These are phyloP conservation scores for Drechslerella dactyloides DNA, from an alignment of 2,329 filamentous ascomycete genomes.

Conservation along the genomic window DNA sequence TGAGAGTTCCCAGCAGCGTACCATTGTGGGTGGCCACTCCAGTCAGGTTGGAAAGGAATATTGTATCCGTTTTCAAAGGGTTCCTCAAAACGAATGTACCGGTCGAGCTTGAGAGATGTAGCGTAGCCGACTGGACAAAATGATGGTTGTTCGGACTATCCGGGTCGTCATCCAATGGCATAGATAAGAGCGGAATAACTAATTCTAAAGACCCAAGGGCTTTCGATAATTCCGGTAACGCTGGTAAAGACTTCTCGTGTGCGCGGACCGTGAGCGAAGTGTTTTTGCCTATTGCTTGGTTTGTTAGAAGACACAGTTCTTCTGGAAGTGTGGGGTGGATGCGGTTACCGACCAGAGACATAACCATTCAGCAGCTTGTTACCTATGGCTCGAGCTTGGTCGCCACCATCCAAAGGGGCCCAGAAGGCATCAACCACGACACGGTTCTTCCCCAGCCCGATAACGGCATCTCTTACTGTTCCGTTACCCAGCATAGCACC, in stretches of 20 bases:
- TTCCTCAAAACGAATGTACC: conserved; percentile 84
- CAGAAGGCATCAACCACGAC: conserved; percentile 73
- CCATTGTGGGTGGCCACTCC: conserved; percentile 86
- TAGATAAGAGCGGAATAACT: conserved; percentile 72
- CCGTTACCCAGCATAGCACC: conserved; percentile 77
- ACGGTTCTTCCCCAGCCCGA: conserved; percentile 74
- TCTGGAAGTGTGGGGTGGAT: conserved; percentile 25
- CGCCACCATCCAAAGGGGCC: conserved; percentile 72
- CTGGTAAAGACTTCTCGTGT: conserved; percentile 75
- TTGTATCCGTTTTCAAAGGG: conserved; percentile 73
- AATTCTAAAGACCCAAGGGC: conserved; percentile 75
- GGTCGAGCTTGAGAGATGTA: conserved; percentile 85
- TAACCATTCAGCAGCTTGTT: conserved; percentile 81
- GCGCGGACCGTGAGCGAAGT: conserved; percentile 76
- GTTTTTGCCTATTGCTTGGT: conserved; percentile 68
- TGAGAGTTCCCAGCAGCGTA: conserved; percentile 77
- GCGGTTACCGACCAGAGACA: conserved; percentile 68
- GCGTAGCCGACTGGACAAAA: conserved; percentile 84
- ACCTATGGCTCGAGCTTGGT: conserved; percentile 68
- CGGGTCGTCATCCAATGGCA: conserved; percentile 63
- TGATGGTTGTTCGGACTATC: conserved; percentile 57
- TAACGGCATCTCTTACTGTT: conserved; percentile 67
- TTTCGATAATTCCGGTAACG: conserved; percentile 72
- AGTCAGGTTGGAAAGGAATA: conserved; percentile 80
- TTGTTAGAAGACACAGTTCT: not conserved